Base-by-base conservation (phyloP, 2,329 filamentous ascomycete genomes). In the Ilyonectria destructans region DNA sequence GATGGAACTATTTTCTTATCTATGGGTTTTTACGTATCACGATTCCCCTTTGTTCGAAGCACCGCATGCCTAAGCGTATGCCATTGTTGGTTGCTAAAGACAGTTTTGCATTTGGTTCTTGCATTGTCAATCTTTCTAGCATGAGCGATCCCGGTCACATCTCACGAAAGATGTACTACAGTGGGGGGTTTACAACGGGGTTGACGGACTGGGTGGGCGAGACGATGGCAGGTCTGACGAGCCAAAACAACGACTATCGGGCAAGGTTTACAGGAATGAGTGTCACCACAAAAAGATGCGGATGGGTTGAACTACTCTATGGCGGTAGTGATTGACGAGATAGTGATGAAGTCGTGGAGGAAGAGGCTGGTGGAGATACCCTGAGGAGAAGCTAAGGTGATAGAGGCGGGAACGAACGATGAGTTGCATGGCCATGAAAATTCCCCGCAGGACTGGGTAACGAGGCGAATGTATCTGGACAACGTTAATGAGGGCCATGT, bases 41-140 rank as follows among this genome's bases (percentile, higher is more conserved):
- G 64, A 67, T 62, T 67, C 64, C 58, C 58, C 54, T 67, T 62
- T 67, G 43, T 61, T 62, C 31, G 35, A 54, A 62, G 45, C 46
- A 62, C 56, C 54, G 52, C 59, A 23, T 58, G 58, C 64, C 43
- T 52, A 52, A 66, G 58, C 43, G 62, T 52, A 66, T 61, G 26
- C 7, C 13, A 31, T 54, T 26, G 45, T 40, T 40, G 31, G 54
- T 58, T n/a, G 37, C 51, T 43, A 55, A 37, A 33, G 21, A 58
- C 45, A 51, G 37, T 52, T 58, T 57, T 58, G 58, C 48, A 37
- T 67, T 67, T 58, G 54, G 54, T 62, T 54, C 52, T 49, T 48
- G 37, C 40, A 26, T 60, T 37, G 21, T 62, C 52, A 52, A 49
- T 62, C 58, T 58, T 57, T 54, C 40, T 17, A 31, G 46, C 56